These are phyloP conservation scores for Symbiodinium natans DNA, from an alignment of 73 alveolate genomes.

Conservation along the genomic window DNA sequence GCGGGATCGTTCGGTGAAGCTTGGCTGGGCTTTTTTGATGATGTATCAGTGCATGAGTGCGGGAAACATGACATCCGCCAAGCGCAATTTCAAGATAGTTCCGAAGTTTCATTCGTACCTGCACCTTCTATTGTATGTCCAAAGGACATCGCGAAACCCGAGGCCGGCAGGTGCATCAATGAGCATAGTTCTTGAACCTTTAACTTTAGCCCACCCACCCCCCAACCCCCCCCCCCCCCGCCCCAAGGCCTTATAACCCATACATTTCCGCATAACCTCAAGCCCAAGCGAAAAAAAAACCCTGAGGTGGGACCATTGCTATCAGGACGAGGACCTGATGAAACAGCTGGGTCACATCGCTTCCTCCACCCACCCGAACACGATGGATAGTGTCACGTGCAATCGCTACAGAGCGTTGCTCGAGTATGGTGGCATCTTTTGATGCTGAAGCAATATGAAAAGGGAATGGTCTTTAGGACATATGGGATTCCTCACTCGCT, in stretches of 20 bases:
- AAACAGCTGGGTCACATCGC: background rate
- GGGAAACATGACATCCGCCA: too few species aligned
- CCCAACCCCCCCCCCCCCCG: too few species aligned
- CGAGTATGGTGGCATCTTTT: background rate
- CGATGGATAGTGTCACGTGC: background rate
- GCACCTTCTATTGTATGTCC: slow-evolving; percentile 13
- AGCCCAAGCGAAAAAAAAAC: too few species aligned
- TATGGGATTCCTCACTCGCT: too few species aligned
- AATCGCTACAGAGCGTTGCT: slow-evolving; percentile 34
- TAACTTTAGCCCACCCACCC: too few species aligned
- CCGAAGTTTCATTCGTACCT: slow-evolving; percentile 21
- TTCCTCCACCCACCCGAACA: background rate
- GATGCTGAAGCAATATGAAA: too few species aligned
- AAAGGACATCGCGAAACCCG: background rate
- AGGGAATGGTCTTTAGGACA: too few species aligned
- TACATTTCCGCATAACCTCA: too few species aligned
- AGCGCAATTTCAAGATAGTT: background rate
- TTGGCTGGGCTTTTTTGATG: background rate
- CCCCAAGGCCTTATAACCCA: too few species aligned
- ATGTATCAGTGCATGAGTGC: background rate
- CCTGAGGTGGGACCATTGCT: slow-evolving; percentile 69
- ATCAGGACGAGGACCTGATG: slow-evolving; percentile 40
- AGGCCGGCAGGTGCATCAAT: background rate
- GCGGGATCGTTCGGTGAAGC: background rate
- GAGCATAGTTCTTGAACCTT: background rate